Evolutionary conservation across 148 eudicot genomes (phyloP).

Genomic region (Dianthus caryophyllus): DNA sequence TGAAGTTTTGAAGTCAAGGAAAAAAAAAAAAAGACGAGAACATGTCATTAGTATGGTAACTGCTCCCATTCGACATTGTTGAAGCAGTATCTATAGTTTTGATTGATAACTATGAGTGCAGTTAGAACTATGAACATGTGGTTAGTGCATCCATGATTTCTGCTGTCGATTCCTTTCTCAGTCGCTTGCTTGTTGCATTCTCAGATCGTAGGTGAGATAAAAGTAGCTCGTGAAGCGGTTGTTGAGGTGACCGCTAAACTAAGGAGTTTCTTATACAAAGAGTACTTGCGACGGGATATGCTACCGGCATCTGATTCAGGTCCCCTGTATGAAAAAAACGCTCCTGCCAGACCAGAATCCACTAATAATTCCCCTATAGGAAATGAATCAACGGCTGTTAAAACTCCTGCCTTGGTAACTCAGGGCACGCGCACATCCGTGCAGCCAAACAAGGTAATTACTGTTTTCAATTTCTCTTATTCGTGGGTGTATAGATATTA

Average conservation of each 20-base stretch:
- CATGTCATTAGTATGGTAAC: too few relatives aligned
- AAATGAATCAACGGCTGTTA: slow-evolving; percentile 39
- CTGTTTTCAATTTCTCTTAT: not conserved
- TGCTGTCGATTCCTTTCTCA: too few relatives aligned
- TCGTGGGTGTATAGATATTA: not conserved
- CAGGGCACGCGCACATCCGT: slow-evolving; percentile 33
- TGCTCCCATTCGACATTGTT: too few relatives aligned
- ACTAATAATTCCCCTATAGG: slow-evolving; percentile 33
- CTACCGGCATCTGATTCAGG: slow-evolving; percentile 36
- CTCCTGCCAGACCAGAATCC: slow-evolving; percentile 38
- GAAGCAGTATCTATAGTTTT: too few relatives aligned
- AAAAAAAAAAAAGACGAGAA: too few relatives aligned
- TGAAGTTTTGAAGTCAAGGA: too few relatives aligned
- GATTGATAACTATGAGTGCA: too few relatives aligned
- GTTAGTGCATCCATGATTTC: too few relatives aligned
- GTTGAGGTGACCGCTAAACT: slow-evolving; percentile 82
- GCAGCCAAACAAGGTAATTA: slow-evolving; percentile 52
- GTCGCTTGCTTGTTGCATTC: slow-evolving; percentile 20
- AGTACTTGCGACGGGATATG: slow-evolving; percentile 53
- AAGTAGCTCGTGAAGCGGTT: slow-evolving; percentile 91
- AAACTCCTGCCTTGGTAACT: slow-evolving; percentile 38
- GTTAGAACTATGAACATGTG: too few relatives aligned
- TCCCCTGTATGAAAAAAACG: slow-evolving; percentile 39
- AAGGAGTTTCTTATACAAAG: slow-evolving; percentile 62
- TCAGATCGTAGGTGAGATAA: slow-evolving; percentile 93